phyloP scores from a whole-genome alignment of 2,329 filamentous ascomycete species.

The Emergomyces africanus region DNA sequence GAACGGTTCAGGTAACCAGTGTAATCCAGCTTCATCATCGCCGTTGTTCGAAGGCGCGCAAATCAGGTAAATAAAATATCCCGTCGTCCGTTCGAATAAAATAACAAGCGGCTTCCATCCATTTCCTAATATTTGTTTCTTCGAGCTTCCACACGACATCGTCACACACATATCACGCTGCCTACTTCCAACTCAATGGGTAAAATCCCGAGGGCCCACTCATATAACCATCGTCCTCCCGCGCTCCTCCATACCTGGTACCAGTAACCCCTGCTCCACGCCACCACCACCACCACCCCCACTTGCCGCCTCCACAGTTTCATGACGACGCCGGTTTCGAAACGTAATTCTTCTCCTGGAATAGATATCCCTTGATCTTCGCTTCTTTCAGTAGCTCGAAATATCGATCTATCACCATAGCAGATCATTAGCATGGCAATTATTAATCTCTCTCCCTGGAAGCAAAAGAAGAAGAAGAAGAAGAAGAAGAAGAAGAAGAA shows the following conservation, averaged over 20 bases:
- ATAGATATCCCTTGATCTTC: conserved; percentile 51
- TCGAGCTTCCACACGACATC: neutral
- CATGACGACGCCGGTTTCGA: conserved; percentile 17
- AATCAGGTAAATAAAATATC: neutral
- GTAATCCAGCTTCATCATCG: neutral
- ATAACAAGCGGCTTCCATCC: neutral
- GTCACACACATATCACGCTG: neutral
- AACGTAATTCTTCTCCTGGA: conserved; percentile 51
- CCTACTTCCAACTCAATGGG: too few species aligned
- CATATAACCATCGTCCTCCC: neutral
- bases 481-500: neutral
- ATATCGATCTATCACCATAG: conserved; percentile 42
- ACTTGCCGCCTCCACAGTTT: neutral
- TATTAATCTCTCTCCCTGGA: neutral
- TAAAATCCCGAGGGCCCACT: neutral
- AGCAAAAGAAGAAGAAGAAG: neutral
- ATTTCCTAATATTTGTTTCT: neutral
- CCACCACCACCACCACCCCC: too few species aligned
- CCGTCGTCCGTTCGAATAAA: neutral
- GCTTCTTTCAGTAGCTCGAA: conserved; percentile 50
- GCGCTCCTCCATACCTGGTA: neutral
- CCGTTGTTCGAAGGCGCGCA: neutral
- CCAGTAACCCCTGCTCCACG: neutral
- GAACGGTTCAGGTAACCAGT: neutral
- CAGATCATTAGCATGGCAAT: neutral